phyloP scores from a whole-genome alignment of 2,329 filamentous ascomycete species.

The Akanthomyces uredinophilus region DNA sequence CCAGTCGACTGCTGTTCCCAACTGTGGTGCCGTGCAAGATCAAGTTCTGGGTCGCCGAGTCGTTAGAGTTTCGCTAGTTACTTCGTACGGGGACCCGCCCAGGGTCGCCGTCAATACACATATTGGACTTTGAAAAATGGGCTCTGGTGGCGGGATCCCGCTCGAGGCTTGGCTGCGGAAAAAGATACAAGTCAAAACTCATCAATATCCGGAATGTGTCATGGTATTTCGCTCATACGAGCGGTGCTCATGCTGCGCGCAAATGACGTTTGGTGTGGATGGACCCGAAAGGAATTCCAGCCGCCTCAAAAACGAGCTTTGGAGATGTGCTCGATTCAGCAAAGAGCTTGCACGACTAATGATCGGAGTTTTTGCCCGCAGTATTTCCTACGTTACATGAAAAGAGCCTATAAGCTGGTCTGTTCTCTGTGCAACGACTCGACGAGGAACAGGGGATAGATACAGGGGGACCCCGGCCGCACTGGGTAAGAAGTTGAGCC shows the following conservation, averaged over 20 bases:
- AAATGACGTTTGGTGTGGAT: background rate
- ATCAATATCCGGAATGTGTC: too few species aligned
- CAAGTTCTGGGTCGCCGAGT: background rate
- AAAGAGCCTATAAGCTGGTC: background rate
- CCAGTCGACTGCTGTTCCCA: background rate
- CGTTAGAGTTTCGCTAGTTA: conserved; percentile 5
- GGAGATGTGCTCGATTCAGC: background rate
- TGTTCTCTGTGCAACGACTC: background rate
- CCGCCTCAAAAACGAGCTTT: background rate
- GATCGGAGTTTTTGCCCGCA: background rate
- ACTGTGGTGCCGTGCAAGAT: background rate
- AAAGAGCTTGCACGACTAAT: background rate
- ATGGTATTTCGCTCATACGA: background rate
- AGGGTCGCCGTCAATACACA: background rate
- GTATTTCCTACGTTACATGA: background rate
- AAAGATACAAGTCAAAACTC: background rate
- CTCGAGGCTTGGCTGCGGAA: background rate
- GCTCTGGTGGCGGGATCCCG: background rate
- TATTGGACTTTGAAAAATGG: background rate
- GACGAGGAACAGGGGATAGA: background rate
- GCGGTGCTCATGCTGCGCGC: background rate
- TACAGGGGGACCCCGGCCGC: background rate
- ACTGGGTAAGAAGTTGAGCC: background rate
- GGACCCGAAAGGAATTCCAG: background rate
- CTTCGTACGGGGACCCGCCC: background rate